phyloP scores from a whole-genome alignment of 306 rosid species.

The Quercus aquifolioides region DNA sequence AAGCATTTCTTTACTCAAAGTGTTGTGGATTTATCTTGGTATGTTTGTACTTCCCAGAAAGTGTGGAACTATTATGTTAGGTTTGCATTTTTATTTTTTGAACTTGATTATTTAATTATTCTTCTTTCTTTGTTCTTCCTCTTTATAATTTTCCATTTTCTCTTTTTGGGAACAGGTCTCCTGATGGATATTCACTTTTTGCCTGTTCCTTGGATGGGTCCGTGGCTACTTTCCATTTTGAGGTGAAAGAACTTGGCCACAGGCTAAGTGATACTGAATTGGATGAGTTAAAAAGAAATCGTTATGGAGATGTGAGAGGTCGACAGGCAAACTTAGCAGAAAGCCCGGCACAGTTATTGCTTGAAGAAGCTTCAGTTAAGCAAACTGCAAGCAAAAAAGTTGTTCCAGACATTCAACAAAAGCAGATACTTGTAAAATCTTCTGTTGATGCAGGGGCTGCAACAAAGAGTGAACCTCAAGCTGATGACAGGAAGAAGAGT shows the following conservation, averaged over 20 bases:
- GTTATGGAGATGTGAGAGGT: constrained; percentile 92
- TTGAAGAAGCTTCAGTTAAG: constrained; percentile 87
- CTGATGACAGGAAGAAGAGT: constrained; percentile 55
- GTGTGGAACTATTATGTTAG: constrained; percentile 1
- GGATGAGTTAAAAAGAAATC: constrained; percentile 84
- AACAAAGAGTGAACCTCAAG: constrained; percentile 57
- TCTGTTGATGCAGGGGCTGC: constrained; percentile 35
- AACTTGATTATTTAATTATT: not conserved
- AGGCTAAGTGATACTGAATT: constrained; percentile 73
- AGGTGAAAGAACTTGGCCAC: constrained; percentile 84
- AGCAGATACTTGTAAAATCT: constrained; percentile 47
- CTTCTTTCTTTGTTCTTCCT: constrained; percentile 5
- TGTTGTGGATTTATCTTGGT: constrained; percentile 99
- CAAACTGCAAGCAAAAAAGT: constrained; percentile 66
- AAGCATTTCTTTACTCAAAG: constrained; percentile 96
- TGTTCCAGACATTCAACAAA: constrained; percentile 57
- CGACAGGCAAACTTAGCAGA: constrained; percentile 86
- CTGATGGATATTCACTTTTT: constrained; percentile 92
- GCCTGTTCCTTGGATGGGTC: constrained; percentile 99
- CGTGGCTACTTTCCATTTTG: constrained; percentile 86
- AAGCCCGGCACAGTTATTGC: constrained; percentile 91
- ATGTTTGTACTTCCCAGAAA: constrained; percentile 21
- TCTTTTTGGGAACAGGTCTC: constrained; percentile 73
- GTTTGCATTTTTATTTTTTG: not conserved
- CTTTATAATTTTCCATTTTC: constrained; percentile 7